Evolutionary conservation across 139 green algal species (phyloP).

Genomic region (Tetraselmis striata): DNA sequence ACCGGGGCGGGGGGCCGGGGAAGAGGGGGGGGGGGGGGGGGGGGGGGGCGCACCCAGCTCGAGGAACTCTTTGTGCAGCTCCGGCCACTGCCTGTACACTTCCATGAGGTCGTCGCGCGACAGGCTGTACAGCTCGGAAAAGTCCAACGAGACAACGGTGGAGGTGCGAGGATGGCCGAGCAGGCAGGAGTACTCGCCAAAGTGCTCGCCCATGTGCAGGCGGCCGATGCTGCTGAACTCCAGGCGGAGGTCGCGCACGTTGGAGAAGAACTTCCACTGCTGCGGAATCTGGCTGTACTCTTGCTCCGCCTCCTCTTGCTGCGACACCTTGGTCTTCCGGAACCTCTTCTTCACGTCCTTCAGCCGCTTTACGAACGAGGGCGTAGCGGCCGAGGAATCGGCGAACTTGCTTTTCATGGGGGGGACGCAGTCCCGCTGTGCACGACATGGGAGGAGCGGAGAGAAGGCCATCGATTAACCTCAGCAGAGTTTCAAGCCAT

Average conservation of each 20-base stretch:
- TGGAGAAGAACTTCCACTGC: neutral
- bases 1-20: no score
- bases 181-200: constrained; percentile 20
- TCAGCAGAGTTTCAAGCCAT: no score
- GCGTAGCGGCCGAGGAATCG: no score
- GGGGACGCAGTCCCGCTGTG: neutral
- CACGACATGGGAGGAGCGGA: neutral
- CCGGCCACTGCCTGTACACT: constrained; percentile 34
- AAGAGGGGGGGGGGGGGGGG: no score
- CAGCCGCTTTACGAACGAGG: no score
- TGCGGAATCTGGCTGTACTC: neutral
- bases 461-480: no score
- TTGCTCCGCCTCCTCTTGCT: neutral
- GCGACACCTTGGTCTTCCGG: no score
- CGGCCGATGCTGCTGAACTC: neutral
- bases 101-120: constrained; percentile 16
- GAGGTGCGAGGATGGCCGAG: constrained; percentile 10
- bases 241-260: neutral
- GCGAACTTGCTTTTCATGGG: neutral
- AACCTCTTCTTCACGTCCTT: no score
- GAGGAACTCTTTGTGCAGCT: constrained; percentile 35
- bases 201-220: neutral
- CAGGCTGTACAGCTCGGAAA: constrained; percentile 20
- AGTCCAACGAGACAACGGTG: constrained; percentile 17
- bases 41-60: constrained; percentile 28